Evolutionary conservation across 225 moss, liverwort and hornwort genomes (phyloP), one percentile per base, ranked within the genome.

Genomic region (Rhytidiadelphus loreus): DNA sequence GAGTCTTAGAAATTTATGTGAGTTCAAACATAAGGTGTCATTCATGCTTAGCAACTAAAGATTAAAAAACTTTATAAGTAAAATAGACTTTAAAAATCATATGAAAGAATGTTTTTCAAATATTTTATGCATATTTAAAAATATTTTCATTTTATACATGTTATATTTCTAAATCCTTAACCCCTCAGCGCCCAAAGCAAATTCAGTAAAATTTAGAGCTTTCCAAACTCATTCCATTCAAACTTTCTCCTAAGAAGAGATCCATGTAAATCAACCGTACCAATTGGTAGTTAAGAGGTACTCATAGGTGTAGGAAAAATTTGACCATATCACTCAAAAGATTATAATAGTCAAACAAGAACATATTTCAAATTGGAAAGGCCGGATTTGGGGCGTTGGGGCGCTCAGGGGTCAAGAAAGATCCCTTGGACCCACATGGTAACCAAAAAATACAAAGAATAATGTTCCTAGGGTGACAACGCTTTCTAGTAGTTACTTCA

Each of bases 351-450:
- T n/a, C n/a, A n/a, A n/a, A n/a, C n/a, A n/a, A n/a, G n/a, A n/a
- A n/a, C n/a, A n/a, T n/a, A n/a, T n/a, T n/a, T n/a, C n/a, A n/a
- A n/a, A n/a, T n/a, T n/a, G n/a, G n/a, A n/a, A n/a, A n/a, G n/a
- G n/a, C n/a, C n/a, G n/a, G n/a, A n/a, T n/a, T n/a, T n/a, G n/a
- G n/a, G n/a, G n/a, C n/a, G n/a, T n/a, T n/a, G n/a, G n/a, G n/a
- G n/a, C n/a, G n/a, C n/a, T n/a, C n/a, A n/a, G n/a, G n/a, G n/a
- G n/a, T n/a, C n/a, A n/a, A 8, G 2, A 69, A 24, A 24, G 8
- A 24, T 69, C 6, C 12, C 2, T 23, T 0, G 0, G 0, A 8
- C 4, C 69, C 24, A 39, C 1, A 37, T 66, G 12, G 11, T 37
- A 20, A 66, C 66, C 21, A 39, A 24, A 39, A 23, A 24, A 8